These are phyloP conservation scores for Periconia macrospinosa DNA, from an alignment of 2,329 filamentous ascomycete species.

Conservation along the genomic window DNA sequence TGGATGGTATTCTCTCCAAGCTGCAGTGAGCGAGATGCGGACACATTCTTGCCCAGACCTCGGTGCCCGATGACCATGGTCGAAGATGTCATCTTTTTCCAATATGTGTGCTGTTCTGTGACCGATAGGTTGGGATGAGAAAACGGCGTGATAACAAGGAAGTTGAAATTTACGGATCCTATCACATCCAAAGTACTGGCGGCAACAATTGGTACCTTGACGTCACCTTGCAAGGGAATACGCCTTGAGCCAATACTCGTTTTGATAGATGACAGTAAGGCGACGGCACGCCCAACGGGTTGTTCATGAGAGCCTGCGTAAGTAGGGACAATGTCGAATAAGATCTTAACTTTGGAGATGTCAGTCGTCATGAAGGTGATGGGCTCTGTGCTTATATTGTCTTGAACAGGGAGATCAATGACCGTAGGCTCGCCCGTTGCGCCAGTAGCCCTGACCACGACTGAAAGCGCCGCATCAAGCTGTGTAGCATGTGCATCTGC, in stretches of 20 bases:
- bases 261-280: slow-evolving; percentile 82
- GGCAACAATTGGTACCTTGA: slow-evolving; percentile 87
- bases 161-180: slow-evolving; percentile 95
- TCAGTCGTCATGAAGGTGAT: slow-evolving; percentile 85
- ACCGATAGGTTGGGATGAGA: slow-evolving; percentile 91
- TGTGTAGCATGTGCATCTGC: slow-evolving; percentile 88
- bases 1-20: slow-evolving; percentile 94
- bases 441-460: slow-evolving; percentile 84
- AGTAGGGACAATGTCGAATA: slow-evolving; percentile 94
- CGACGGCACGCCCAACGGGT: slow-evolving; percentile 84
- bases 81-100: slow-evolving; percentile 80
- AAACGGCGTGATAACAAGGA: slow-evolving; percentile 92
- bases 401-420: slow-evolving; percentile 90
- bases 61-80: slow-evolving; percentile 80
- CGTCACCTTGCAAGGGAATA: slow-evolving; percentile 90
- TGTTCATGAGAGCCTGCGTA: slow-evolving; percentile 83
- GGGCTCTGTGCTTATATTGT: slow-evolving; percentile 90
- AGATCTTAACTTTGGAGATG: slow-evolving; percentile 77
- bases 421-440: slow-evolving; percentile 85
- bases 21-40: slow-evolving; percentile 82
- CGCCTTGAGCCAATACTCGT: slow-evolving; percentile 79
- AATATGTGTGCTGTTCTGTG: slow-evolving; percentile 89
- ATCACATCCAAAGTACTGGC: slow-evolving; percentile 84
- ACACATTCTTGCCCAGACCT: slow-evolving; percentile 84
- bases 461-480: slow-evolving; percentile 88